Base-by-base conservation (phyloP, 129 eudicot genomes). In the Sambucus nigra region DNA sequence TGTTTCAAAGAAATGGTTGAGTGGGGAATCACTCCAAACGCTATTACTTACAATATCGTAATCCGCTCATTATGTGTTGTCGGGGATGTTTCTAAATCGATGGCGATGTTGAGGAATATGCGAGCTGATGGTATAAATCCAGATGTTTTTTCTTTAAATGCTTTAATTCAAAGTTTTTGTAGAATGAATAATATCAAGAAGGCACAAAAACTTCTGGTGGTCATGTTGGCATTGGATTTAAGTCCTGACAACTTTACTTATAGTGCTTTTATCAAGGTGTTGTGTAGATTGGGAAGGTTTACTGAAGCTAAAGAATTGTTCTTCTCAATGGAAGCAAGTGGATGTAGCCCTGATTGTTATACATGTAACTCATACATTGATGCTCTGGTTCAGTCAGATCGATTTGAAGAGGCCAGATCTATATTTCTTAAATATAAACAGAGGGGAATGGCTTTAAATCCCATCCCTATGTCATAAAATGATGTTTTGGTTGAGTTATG, bases 231-330 rank as follows among this genome's bases (percentile, higher is more conserved):
- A 25, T 69, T 91, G 63, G 77, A 70, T 57, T 76, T 91, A 69
- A 69, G 58, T 40, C 94, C 98, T 0, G 95, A 91, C 71, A 86
- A 82, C 41, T 71, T 73, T 53, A 85, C 98, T n/a, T 91, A 81
- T 53, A 53, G 74, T 53, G 82, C 84, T 57, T 86, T 91, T 60
- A 74, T 85, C 41, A 82, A 70, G 78, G 77, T 81, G 25, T 48
- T 91, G 74, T 79, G 84, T 68, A 76, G 70, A 49, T 53, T 66
- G 25, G 78, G 77, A 45, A 79, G 86, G 47, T 67, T 69, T 57
- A 39, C 28, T 66, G 94, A 91, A 67, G 94, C 95, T 48, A 82
- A 73, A 69, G 88, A 65, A 22, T 51, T 91, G 69, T 82, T 91
- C 45, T 35, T 56, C 7, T 81, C 86, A 23, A 85, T 85, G 95